Evolutionary conservation across 192 early-diverging fungal genomes (phyloP).

Genomic region (Podila horticola): DNA sequence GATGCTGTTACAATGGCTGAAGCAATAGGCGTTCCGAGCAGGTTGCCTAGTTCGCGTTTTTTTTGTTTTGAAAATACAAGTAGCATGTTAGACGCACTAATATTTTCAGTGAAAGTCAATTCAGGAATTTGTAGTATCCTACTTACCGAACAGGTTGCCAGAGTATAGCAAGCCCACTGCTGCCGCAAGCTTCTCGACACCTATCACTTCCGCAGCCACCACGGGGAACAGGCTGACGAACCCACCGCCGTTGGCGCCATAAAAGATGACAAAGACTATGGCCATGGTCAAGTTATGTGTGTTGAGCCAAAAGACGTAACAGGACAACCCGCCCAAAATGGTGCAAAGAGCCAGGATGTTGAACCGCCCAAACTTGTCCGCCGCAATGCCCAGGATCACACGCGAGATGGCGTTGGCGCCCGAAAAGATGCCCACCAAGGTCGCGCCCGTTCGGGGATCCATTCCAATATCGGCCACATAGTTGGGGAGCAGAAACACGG

Average conservation of each 20-base stretch:
- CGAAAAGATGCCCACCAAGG: conserved; percentile 53
- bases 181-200: conserved; percentile 47
- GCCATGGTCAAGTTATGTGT: conserved; percentile 39
- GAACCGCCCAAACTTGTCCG: conserved; percentile 53
- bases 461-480: conserved; percentile 27
- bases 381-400: conserved; percentile 51
- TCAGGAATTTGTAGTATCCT: no score
- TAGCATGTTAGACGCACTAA: no score
- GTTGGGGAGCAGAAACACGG: conserved; percentile 47
- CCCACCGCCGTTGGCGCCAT: conserved; percentile 58
- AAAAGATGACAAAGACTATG: conserved; percentile 52
- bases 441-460: conserved; percentile 39
- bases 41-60: conserved; percentile 27
- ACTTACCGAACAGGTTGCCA: conserved; percentile 55
- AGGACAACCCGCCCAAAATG: conserved; percentile 51
- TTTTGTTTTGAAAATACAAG: no score
- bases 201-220: conserved; percentile 47
- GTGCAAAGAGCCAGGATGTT: conserved; percentile 51
- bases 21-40: conserved; percentile 55
- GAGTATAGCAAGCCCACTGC: conserved; percentile 54
- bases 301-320: conserved; percentile 54
- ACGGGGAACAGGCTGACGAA: conserved; percentile 53
- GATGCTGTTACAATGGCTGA: conserved; percentile 43
- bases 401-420: conserved; percentile 59
- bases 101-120: no score